phyloP scores from a whole-genome alignment of 2,329 filamentous ascomycete species.

The Byssothecium circinans region DNA sequence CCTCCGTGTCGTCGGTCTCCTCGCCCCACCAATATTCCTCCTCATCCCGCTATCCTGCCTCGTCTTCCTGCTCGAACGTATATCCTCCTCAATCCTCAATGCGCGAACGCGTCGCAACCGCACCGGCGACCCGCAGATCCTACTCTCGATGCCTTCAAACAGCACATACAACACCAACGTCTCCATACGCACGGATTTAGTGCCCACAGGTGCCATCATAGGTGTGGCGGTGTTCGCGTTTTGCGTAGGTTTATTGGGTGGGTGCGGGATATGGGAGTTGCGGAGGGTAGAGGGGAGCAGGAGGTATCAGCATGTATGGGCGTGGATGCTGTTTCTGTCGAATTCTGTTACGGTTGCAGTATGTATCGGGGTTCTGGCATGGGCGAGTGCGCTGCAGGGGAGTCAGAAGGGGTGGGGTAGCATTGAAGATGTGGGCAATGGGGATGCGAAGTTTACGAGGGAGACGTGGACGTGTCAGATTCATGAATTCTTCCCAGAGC shows the following conservation, averaged over 20 bases:
- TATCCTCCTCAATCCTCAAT: conserved; percentile 20
- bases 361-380: conserved; percentile 25
- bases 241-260: conserved; percentile 19
- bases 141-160: conserved; percentile 11
- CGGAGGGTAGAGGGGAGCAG: conserved; percentile 26
- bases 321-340: conserved; percentile 24
- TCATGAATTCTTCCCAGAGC: conserved; percentile 14
- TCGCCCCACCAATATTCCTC: conserved; percentile 25
- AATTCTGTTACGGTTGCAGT: conserved; percentile 18
- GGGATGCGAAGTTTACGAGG: conserved; percentile 16
- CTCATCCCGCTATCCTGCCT: conserved; percentile 26
- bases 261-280: conserved; percentile 34
- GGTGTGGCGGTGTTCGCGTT: conserved; percentile 20
- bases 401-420: conserved; percentile 18
- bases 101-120: conserved; percentile 14
- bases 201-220: conserved; percentile 20
- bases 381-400: conserved; percentile 21
- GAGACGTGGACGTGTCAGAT: conserved; percentile 36
- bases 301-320: conserved; percentile 24
- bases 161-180: conserved; percentile 12
- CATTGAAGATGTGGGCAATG: conserved; percentile 17
- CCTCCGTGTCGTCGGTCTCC: conserved; percentile 23
- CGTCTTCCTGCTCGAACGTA: conserved; percentile 29
- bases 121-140: conserved; percentile 15
- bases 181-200: conserved; percentile 14